A percentile compares a stretch with the other conserved stretches of the same genome.
These are phyloP conservation scores for Monosporascus sp. DNA, from an alignment of 2,329 filamentous ascomycete species.

Conservation along the genomic window DNA sequence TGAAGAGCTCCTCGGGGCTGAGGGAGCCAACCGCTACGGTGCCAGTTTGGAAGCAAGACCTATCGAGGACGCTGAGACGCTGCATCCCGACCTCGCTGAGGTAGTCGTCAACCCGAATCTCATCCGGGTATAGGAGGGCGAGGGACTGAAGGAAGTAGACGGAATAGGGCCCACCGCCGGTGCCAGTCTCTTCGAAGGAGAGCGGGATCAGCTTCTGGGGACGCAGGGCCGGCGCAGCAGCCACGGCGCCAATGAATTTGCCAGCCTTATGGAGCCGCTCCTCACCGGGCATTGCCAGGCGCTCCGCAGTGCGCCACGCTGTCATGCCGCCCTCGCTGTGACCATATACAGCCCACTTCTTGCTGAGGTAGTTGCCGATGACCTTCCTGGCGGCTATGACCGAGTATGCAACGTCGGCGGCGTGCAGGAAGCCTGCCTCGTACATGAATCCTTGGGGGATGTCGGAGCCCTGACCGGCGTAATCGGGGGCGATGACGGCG, in stretches of 20 bases:
- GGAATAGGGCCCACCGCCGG: slow-evolving; percentile 4
- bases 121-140: slow-evolving; percentile 6
- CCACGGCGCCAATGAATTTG: slow-evolving; percentile 7
- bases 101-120: slow-evolving; percentile 10
- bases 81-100: slow-evolving; percentile 4
- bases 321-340: slow-evolving; percentile 3
- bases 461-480: slow-evolving; percentile 1
- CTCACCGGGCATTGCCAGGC: slow-evolving; percentile 9
- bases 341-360: not conserved
- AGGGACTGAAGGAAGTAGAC: slow-evolving; percentile 14
- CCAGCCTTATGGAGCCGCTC: slow-evolving; percentile 2
- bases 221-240: slow-evolving; percentile 7
- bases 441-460: slow-evolving; percentile 14
- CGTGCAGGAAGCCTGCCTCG: slow-evolving; percentile 5
- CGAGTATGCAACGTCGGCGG: slow-evolving; percentile 1
- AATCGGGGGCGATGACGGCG: slow-evolving; percentile 5
- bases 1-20: not conserved
- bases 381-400: not conserved
- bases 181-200: slow-evolving; percentile 3
- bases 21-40: not conserved
- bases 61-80: not conserved
- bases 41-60: not conserved
- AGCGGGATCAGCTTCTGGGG: slow-evolving; percentile 7
- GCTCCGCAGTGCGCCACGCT: slow-evolving; percentile 2
- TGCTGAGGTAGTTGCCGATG: not conserved